Evolutionary conservation across 2,329 filamentous ascomycete genomes (phyloP).

Genomic region (Talaromyces sp.): DNA sequence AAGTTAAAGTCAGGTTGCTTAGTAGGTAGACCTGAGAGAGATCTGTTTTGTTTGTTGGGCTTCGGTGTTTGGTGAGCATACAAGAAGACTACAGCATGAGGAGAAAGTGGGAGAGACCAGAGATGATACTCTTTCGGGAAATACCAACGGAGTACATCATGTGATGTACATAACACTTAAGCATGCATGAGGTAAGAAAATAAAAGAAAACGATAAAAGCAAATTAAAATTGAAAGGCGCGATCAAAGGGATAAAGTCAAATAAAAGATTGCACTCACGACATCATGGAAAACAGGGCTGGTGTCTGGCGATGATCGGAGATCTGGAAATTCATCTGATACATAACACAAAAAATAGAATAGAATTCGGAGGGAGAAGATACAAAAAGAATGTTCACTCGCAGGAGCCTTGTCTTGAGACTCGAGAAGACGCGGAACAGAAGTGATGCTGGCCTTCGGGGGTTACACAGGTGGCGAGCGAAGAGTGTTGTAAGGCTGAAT

Average conservation of each 20-base stretch:
- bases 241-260: neutral
- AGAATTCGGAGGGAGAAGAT: constrained; percentile 6
- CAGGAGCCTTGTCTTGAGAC: constrained; percentile 9
- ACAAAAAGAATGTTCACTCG: neutral
- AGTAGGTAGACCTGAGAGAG: neutral
- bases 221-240: neutral
- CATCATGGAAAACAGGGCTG: constrained; percentile 36
- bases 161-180: neutral
- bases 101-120: neutral
- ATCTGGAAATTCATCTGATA: constrained; percentile 39
- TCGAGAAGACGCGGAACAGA: constrained; percentile 4
- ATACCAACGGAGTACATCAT: constrained; percentile 3
- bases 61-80: neutral
- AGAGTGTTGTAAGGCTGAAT: constrained; percentile 7
- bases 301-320: constrained; percentile 28
- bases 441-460: neutral
- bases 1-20: neutral
- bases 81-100: constrained; percentile 7
- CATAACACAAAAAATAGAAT: constrained; percentile 31
- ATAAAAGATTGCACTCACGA: constrained; percentile 35
- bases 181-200: neutral
- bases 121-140: constrained; percentile 3
- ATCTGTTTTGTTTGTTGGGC: neutral
- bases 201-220: neutral
- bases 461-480: constrained; percentile 4